A percentile compares a stretch with the other conserved stretches of the same genome.
Evolutionary conservation across 2,329 filamentous ascomycete genomes (phyloP).

Genomic region (Neonectria faginata): DNA sequence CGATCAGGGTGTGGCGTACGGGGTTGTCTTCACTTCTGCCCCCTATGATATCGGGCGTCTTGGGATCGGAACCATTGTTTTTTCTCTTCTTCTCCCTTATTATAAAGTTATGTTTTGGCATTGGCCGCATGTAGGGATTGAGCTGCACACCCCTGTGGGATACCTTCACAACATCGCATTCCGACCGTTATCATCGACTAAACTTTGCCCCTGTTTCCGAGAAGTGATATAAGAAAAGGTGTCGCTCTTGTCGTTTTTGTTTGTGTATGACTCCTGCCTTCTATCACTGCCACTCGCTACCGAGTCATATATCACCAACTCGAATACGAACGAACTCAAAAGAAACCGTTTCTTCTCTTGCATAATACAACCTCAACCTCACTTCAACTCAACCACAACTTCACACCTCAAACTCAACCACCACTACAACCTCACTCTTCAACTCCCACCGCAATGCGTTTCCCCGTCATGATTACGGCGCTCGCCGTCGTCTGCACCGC

Average conservation of each 20-base stretch:
- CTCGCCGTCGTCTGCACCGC: conserved; percentile 4
- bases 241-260: neutral
- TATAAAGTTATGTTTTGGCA: neutral
- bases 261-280: neutral
- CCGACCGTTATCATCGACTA: neutral
- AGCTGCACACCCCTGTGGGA: neutral
- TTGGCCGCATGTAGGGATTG: neutral
- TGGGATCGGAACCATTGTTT: neutral
- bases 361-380: neutral
- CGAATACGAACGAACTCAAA: neutral
- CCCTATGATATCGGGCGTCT: neutral
- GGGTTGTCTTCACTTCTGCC: neutral
- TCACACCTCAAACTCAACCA: neutral
- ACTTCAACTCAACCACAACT: neutral
- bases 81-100: neutral
- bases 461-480: conserved; percentile 3
- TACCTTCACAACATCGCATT: neutral
- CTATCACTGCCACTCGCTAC: neutral
- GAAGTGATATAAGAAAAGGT: neutral
- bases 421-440: neutral
- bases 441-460: neutral
- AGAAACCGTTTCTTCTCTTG: neutral
- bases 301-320: neutral
- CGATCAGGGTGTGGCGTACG: neutral
- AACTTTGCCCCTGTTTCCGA: neutral